Evolutionary conservation across 768 basidiomycete genomes (phyloP).

Genomic region (Panaeolus cyanescens): DNA sequence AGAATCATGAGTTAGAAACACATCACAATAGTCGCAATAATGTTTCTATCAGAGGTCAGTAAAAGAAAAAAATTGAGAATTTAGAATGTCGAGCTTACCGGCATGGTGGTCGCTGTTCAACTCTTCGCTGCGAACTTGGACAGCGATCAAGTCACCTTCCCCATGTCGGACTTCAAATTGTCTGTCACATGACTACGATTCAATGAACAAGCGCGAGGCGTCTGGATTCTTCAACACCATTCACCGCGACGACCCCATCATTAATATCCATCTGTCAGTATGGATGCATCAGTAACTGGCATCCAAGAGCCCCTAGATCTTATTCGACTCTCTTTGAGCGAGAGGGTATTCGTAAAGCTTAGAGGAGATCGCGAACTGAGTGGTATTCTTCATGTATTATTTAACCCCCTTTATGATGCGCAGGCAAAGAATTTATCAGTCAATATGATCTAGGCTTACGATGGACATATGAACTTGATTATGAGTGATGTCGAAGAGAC

Average conservation of each 20-base stretch:
- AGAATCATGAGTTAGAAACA: constrained; percentile 93
- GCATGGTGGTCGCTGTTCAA: constrained; percentile 49
- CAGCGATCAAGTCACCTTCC: constrained; percentile 6
- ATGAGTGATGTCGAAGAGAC: constrained; percentile 97
- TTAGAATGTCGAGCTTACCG: constrained; percentile 45
- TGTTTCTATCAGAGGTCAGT: constrained; percentile 63
- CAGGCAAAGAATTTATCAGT: neutral
- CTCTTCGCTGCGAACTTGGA: constrained; percentile 5
- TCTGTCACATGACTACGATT: constrained; percentile 18
- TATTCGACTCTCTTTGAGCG: constrained; percentile 92
- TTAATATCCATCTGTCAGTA: constrained; percentile 22
- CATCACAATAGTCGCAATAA: constrained; percentile 93
- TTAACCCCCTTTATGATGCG: constrained; percentile 8
- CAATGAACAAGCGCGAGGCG: neutral
- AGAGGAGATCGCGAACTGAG: constrained; percentile 91
- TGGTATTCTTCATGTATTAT: constrained; percentile 87
- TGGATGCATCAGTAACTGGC: constrained; percentile 72
- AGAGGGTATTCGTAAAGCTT: constrained; percentile 97
- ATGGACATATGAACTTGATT: constrained; percentile 99
- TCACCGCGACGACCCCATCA: constrained; percentile 4
- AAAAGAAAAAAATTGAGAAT: constrained; percentile 2
- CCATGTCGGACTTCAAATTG: constrained; percentile 27
- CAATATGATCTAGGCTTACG: constrained; percentile 75
- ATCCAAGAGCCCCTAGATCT: constrained; percentile 98
- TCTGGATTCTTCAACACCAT: too few species aligned